Evolutionary conservation across 306 rosid species (phyloP), one percentile per base, ranked within the genome.

Genomic region (Dalbergia oliveri): DNA sequence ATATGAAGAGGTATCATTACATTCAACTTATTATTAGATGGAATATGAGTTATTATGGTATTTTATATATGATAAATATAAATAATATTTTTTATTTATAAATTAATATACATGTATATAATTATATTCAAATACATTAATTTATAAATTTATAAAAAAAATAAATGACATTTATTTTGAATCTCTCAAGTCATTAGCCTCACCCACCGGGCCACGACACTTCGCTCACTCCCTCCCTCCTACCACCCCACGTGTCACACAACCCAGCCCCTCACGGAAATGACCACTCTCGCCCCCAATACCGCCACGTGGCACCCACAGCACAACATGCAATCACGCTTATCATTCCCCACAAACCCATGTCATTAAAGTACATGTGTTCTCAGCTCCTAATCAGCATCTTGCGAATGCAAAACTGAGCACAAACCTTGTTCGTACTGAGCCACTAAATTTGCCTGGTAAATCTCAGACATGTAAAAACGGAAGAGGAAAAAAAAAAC

Each of bases 381-480:
- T 77, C 49, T 66, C 23, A 57, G 57, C 44, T 35, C 61, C 61
- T 66, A 68, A 81, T 81, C 74, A 85, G 44, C 31, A 12, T 9
- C 49, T 50, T 19, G 23, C 79, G 64, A 15, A 43, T 45, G 67
- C 16, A 37, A 80, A 64, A 5, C 47, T 26, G 59, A 51, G 44
- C 44, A 11, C 18, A 59, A 69, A 75, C 71, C 18, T 57, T 63
- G 62, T 43, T 73, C 37, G 10, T 44, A 66, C 44, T 53, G 13
- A 16, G 13, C 45, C 35, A 21, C 69, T 58, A 37, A 68, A 61
- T 50, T 54, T 75, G 43, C 4, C 35, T 62, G 31, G 50, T 61
- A 62, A 57, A 37, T 45, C 31, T 44, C 35, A 54, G 82, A 73
- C 80, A 57, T n/a, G 79, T 57, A 37, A 83, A 83, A 66, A 73